Conservation (phyloP, 306 rosid species). For the Prunus dulcis region DNA sequence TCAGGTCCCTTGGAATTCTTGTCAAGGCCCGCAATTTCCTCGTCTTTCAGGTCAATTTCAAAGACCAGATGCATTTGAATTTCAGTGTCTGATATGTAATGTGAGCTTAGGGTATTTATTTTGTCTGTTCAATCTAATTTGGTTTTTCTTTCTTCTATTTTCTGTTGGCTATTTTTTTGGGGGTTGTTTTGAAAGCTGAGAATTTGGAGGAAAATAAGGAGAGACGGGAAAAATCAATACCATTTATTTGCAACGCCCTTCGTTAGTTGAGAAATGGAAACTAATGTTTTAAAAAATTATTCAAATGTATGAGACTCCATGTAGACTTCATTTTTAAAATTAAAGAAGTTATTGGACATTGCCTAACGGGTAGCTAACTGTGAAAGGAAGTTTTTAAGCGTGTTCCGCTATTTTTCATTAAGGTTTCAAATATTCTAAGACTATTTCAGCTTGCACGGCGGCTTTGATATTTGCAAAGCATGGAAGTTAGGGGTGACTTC, state of each 20-base stretch:
- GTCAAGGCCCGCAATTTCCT: conserved; percentile 98
- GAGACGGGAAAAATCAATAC: not conserved
- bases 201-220: not conserved
- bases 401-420: conserved; percentile 1
- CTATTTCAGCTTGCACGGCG: not conserved
- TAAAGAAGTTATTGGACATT: not conserved
- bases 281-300: not conserved
- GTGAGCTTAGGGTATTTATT: not conserved
- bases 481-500: conserved; percentile 13
- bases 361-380: not conserved
- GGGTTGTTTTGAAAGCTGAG: not conserved
- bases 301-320: not conserved
- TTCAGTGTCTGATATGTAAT: not conserved
- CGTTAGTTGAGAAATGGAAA: not conserved
- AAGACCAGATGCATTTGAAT: not conserved
- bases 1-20: conserved; percentile 81
- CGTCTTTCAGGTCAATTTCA: conserved; percentile 79
- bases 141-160: not conserved
- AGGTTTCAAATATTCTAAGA: not conserved
- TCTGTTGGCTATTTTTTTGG: not conserved
- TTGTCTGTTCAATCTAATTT: not conserved
- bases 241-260: not conserved
- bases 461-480: conserved; percentile 1
- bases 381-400: not conserved
- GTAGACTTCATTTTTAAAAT: not conserved